These are phyloP conservation scores for Cenococcum geophilum DNA, from an alignment of 495 filamentous ascomycete genomes.

Conservation along the genomic window DNA sequence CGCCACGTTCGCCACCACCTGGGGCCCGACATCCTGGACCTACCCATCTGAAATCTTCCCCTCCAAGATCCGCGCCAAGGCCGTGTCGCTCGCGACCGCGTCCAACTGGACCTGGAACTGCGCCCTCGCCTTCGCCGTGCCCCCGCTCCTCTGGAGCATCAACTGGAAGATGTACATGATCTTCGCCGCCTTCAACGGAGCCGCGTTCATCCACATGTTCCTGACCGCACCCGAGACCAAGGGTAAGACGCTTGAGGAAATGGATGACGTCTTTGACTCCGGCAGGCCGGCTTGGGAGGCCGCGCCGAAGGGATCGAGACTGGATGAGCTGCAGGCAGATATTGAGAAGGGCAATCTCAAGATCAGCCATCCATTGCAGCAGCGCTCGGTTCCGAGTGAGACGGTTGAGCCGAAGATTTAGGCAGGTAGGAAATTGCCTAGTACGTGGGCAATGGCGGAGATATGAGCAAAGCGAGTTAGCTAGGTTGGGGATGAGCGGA, in stretches of 20 bases:
- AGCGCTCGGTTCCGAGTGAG: neutral
- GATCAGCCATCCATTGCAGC: slow-evolving; percentile 8
- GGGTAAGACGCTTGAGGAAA: slow-evolving; percentile 42
- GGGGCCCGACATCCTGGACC: slow-evolving; percentile 55
- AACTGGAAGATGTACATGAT: slow-evolving; percentile 53
- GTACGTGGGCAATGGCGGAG: no score
- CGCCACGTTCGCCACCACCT: slow-evolving; percentile 55
- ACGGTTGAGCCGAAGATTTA: neutral
- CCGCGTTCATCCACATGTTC: slow-evolving; percentile 57
- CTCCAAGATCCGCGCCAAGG: slow-evolving; percentile 59
- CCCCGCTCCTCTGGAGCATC: slow-evolving; percentile 48
- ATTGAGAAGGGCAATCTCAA: slow-evolving; percentile 34
- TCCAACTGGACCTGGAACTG: slow-evolving; percentile 55
- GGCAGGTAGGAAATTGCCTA: no score
- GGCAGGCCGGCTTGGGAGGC: slow-evolving; percentile 35
- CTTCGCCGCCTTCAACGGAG: slow-evolving; percentile 46
- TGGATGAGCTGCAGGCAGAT: slow-evolving; percentile 31
- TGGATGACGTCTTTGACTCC: slow-evolving; percentile 36
- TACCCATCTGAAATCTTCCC: slow-evolving; percentile 66
- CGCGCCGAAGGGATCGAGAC: slow-evolving; percentile 23
- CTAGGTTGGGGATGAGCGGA: no score
- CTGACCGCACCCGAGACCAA: slow-evolving; percentile 53
- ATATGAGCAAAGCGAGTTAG: no score
- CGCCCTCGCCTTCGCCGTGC: slow-evolving; percentile 47
- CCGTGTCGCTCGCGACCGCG: slow-evolving; percentile 58